Base-by-base conservation (phyloP, 257 asterid genomes). In the Nicotiana obtusifolia region DNA sequence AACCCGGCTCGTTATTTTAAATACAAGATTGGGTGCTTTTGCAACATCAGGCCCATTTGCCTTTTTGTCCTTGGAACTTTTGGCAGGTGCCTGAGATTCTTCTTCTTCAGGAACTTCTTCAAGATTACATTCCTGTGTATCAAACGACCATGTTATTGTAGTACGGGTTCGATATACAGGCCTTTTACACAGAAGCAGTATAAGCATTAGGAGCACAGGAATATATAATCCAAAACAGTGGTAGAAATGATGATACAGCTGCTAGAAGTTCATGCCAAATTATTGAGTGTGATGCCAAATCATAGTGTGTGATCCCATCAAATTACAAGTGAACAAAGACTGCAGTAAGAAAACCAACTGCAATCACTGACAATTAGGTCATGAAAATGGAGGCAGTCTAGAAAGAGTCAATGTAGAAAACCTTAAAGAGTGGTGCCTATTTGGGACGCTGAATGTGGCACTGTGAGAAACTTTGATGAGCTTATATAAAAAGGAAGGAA, bases 11-110 rank as follows among this genome's bases (percentile, higher is more conserved):
- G 96, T 91, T 80, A 95, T 78, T 85, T 92, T 93, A 90, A 95
- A 95, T 26, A 87, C 81, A 83, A 95, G 98, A 89, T 90, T 92
- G 76, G 96, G 97, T 83, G 84, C 44, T 90, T 95, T 95, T 59
- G 80, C 86, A 22, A 82, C 86, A 80, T 95, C 99, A 19, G 99
- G 93, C 64, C 91, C 97, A 82, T 91, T 95, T 76, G 96, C 95
- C 80, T 95, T 95, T 89, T 93, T 95, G 83, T 92, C 97, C 92
- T 93, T 95, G 76, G 97, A 94, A 86, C 97, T 93, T 87, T 94
- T 95, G 81, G 93, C 68, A 61, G 99, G 92, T 71, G 93, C 86
- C 79, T 97, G 93, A 84, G 93, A 83, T 86, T 91, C 99, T 24
- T 95, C 99, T 17, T 92, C 98, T 59, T 93, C 97, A 66, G 93